Evolutionary conservation across 2,329 filamentous ascomycete genomes (phyloP).

Genomic region (Chaetomium strumarium): DNA sequence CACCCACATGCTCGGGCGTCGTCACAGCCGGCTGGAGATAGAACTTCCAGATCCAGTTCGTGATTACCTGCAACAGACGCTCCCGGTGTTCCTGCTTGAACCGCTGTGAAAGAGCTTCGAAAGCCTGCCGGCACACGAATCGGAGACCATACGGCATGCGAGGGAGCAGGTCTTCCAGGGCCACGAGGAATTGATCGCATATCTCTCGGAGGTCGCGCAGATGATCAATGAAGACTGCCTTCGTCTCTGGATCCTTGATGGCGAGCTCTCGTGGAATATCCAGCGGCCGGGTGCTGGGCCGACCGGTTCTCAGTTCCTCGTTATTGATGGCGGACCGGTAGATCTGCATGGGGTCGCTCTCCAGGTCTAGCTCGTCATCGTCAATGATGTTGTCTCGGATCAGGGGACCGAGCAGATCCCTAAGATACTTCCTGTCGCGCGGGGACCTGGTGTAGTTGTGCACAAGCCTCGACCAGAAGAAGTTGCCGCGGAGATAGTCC

Average conservation of each 20-base stretch:
- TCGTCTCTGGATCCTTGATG: slow-evolving; percentile 91
- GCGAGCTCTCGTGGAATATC: slow-evolving; percentile 88
- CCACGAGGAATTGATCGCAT: slow-evolving; percentile 79
- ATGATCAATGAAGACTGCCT: slow-evolving; percentile 88
- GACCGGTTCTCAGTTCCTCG: slow-evolving; percentile 87
- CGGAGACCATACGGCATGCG: slow-evolving; percentile 91
- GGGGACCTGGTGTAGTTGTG: slow-evolving; percentile 85
- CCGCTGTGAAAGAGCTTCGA: slow-evolving; percentile 66
- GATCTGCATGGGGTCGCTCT: slow-evolving; percentile 96
- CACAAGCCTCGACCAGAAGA: slow-evolving; percentile 87
- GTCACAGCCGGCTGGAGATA: slow-evolving; percentile 86
- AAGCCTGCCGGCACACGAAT: slow-evolving; percentile 81
- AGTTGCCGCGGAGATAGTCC: slow-evolving; percentile 83
- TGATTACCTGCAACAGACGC: slow-evolving; percentile 73
- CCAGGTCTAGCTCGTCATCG: slow-evolving; percentile 81
- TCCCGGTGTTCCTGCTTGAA: slow-evolving; percentile 77
- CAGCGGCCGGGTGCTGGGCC: slow-evolving; percentile 70
- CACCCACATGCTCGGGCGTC: slow-evolving; percentile 88
- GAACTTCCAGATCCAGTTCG: slow-evolving; percentile 88
- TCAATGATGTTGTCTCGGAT: slow-evolving; percentile 91
- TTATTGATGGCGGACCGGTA: slow-evolving; percentile 95
- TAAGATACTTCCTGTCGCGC: slow-evolving; percentile 84
- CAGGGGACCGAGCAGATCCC: slow-evolving; percentile 76
- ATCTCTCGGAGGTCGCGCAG: slow-evolving; percentile 91
- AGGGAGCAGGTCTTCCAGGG: slow-evolving; percentile 74